Percentiles rank a stretch among this genome's conserved stretches.
These are phyloP conservation scores for Saccharum hybrid DNA, from an alignment of 202 grass and related monocot genomes.

Conservation along the genomic window DNA sequence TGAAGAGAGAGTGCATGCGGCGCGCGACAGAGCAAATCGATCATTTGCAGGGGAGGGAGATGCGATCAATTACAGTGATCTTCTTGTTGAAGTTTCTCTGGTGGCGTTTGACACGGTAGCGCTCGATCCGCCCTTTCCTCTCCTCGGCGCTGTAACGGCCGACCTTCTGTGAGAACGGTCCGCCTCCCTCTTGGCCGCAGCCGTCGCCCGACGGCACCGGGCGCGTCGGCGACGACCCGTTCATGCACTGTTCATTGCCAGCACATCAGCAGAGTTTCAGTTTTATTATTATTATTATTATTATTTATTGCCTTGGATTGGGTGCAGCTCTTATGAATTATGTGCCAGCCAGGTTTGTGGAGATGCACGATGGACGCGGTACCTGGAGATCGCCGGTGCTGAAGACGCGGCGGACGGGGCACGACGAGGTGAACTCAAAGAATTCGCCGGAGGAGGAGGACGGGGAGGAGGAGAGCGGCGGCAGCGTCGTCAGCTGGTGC, in stretches of 20 bases:
- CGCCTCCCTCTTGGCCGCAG: constrained; percentile 55
- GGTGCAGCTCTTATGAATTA: not conserved
- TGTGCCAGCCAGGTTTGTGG: not conserved
- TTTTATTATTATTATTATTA: too few species aligned
- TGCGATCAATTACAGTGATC: constrained; percentile 64
- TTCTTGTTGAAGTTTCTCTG: constrained; percentile 95
- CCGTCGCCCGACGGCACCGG: constrained; percentile 45
- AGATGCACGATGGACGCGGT: not conserved
- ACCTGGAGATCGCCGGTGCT: constrained; percentile 97
- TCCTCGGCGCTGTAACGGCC: constrained; percentile 83
- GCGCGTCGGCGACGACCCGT: constrained; percentile 45
- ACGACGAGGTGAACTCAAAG: constrained; percentile 55
- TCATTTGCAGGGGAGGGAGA: too few species aligned
- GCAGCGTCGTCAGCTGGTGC: constrained; percentile 46
- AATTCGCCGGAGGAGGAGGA: constrained; percentile 71
- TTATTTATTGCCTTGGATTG: not conserved
- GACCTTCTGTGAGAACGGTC: constrained; percentile 59
- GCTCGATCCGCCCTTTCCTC: constrained; percentile 72
- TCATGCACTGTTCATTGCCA: constrained; percentile 63
- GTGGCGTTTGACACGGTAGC: constrained; percentile 75
- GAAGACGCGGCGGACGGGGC: constrained; percentile 68
- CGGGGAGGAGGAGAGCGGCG: constrained; percentile 54
- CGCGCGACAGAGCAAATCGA: too few species aligned
- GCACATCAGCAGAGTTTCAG: constrained; percentile 11
- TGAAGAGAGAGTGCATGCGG: too few species aligned